phyloP scores from a whole-genome alignment of 352 stramenopile species.

The Phytopythium boreale region DNA sequence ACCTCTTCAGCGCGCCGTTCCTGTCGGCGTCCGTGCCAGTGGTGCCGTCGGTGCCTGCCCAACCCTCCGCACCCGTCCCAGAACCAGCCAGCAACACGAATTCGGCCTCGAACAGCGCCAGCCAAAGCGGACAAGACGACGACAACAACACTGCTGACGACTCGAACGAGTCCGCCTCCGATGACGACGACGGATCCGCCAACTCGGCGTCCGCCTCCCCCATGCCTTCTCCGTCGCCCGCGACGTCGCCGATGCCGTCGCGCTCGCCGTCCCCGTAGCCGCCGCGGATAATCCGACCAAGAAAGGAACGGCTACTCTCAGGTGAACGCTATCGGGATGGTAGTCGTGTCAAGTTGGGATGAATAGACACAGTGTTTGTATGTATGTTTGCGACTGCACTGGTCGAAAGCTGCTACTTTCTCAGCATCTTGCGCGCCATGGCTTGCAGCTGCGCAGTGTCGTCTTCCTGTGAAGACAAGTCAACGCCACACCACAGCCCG shows the following conservation, averaged over 20 bases:
- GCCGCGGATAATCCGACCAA: neutral
- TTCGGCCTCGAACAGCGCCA: conserved; percentile 20
- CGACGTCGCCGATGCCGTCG: conserved; percentile 58
- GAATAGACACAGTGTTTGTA: conserved; percentile 2
- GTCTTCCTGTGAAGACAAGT: conserved; percentile 14
- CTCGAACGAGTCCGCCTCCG: conserved; percentile 30
- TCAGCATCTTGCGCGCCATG: conserved; percentile 23
- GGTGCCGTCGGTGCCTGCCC: neutral
- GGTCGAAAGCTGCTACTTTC: conserved; percentile 24
- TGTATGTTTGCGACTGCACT: neutral
- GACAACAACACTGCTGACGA: conserved; percentile 46
- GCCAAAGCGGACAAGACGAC: conserved; percentile 21
- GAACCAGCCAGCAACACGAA: conserved; percentile 10
- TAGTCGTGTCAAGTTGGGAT: neutral
- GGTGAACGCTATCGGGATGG: neutral
- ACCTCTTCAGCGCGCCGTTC: conserved; percentile 40
- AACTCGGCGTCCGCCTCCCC: conserved; percentile 65
- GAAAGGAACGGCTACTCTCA: neutral
- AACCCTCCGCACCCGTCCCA: neutral
- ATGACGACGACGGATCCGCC: conserved; percentile 50
- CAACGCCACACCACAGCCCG: neutral
- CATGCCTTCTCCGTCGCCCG: conserved; percentile 40
- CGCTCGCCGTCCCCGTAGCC: conserved; percentile 50
- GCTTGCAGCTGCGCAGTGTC: conserved; percentile 33
- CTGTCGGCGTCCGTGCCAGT: conserved; percentile 16